Conservation (phyloP, 306 rosid species). For the Sophora flavescens region DNA sequence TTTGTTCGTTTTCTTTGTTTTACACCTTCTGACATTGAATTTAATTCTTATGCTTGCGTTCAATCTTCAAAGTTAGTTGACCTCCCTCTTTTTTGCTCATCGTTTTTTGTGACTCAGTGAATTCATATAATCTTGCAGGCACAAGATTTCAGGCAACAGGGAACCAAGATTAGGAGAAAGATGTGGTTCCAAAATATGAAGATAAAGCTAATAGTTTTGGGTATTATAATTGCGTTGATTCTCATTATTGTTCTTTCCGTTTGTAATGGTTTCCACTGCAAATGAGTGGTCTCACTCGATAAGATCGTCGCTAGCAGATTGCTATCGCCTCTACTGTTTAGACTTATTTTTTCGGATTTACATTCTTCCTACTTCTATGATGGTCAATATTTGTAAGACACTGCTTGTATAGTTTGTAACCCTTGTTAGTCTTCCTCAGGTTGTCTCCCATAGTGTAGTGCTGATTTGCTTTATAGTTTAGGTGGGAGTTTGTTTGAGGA, state of each 20-base stretch:
- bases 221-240: constrained; percentile 73
- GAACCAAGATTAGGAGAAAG: constrained; percentile 91
- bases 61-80: background rate
- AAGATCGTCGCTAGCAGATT: constrained; percentile 38
- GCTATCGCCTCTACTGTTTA: constrained; percentile 34
- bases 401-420: constrained; percentile 64
- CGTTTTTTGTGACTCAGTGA: background rate
- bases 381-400: constrained; percentile 50
- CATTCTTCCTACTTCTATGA: constrained; percentile 39
- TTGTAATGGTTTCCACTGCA: constrained; percentile 79
- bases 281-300: constrained; percentile 46
- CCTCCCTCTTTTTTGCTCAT: background rate
- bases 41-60: constrained; percentile 24
- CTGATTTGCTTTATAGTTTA: constrained; percentile 37
- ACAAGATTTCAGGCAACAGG: constrained; percentile 92
- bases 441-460: constrained; percentile 33
- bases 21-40: background rate
- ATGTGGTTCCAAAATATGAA: constrained; percentile 97
- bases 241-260: constrained; percentile 77
- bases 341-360: constrained; percentile 44
- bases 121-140: constrained; percentile 64
- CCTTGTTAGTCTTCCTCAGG: constrained; percentile 8
- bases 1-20: background rate
- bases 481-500: constrained; percentile 40
- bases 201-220: constrained; percentile 83